Evolutionary conservation across 768 basidiomycete genomes (phyloP).

Genomic region (Suillus americanus): DNA sequence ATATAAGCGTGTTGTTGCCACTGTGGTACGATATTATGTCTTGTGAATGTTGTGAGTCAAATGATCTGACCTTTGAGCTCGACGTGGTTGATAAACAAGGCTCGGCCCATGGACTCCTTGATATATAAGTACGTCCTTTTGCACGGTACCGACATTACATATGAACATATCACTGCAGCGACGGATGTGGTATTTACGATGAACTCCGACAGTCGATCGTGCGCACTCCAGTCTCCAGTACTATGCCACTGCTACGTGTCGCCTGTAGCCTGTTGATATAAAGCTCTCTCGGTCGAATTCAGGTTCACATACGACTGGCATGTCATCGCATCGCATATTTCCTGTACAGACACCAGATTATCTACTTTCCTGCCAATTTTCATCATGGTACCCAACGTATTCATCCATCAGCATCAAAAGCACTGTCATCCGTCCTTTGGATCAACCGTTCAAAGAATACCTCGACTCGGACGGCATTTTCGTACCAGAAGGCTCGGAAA

Average conservation of each 20-base stretch:
- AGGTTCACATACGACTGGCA: not conserved
- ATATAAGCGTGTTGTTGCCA: not conserved
- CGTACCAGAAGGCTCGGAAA: conserved; percentile 76
- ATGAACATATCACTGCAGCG: too few relatives aligned
- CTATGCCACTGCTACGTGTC: too few relatives aligned
- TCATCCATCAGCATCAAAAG: conserved; percentile 65
- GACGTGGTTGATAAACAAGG: not conserved
- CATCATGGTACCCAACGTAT: conserved; percentile 81
- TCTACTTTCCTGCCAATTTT: conserved; percentile 76
- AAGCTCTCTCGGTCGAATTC: too few relatives aligned
- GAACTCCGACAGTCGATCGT: too few relatives aligned
- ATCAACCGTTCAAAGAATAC: conserved; percentile 63
- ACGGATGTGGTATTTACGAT: too few relatives aligned
- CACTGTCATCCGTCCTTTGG: conserved; percentile 70
- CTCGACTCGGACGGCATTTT: conserved; percentile 84
- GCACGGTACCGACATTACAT: too few relatives aligned
- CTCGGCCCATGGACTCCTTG: too few relatives aligned
- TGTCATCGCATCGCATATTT: conserved; percentile 34
- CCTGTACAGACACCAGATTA: conserved; percentile 51
- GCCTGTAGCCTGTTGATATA: too few relatives aligned
- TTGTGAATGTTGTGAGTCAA: conserved; percentile 1
- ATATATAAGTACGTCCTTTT: not conserved
- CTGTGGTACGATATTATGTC: too few relatives aligned
- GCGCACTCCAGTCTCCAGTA: too few relatives aligned
- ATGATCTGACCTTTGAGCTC: conserved; percentile 4